Percentiles rank a stretch among this genome's conserved stretches.
These are phyloP conservation scores for Trypanosoma congolense DNA, from an alignment of 208 protist genomes.

Conservation along the genomic window DNA sequence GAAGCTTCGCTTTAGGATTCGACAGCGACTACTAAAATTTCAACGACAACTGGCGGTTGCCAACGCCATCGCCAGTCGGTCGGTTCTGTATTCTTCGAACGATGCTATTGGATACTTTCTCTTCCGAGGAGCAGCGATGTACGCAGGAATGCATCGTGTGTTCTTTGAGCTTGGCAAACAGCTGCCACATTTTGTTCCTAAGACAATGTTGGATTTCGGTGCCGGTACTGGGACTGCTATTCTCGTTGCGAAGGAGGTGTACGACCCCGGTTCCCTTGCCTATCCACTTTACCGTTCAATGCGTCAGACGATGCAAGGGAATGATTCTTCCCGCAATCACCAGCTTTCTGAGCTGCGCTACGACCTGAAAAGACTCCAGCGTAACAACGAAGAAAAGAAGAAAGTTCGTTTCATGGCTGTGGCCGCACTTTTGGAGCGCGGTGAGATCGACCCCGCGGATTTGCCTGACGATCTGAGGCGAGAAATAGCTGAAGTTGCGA, in stretches of 20 bases:
- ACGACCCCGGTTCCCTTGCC: constrained; percentile 75
- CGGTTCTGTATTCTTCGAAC: constrained; percentile 74
- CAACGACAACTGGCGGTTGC: constrained; percentile 77
- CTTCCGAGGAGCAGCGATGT: constrained; percentile 84
- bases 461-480: constrained; percentile 60
- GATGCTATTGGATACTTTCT: constrained; percentile 88
- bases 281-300: constrained; percentile 83
- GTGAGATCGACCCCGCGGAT: constrained; percentile 66
- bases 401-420: constrained; percentile 87
- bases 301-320: constrained; percentile 77
- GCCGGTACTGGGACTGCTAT: constrained; percentile 80
- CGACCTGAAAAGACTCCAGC: constrained; percentile 64
- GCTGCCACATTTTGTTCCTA: constrained; percentile 83
- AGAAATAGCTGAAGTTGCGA: constrained; percentile 69
- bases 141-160: constrained; percentile 83
- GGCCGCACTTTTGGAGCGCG: constrained; percentile 68
- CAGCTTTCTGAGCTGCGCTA: constrained; percentile 66
- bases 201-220: constrained; percentile 86
- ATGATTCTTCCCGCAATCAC: constrained; percentile 45
- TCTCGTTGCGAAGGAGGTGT: constrained; percentile 85
- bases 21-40: constrained; percentile 81
- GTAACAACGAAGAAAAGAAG: constrained; percentile 79
- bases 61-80: constrained; percentile 74
- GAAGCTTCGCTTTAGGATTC: constrained; percentile 80
- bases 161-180: constrained; percentile 86